phyloP scores from a whole-genome alignment of 306 rosid genomes.

The Lathyrus sativus region DNA sequence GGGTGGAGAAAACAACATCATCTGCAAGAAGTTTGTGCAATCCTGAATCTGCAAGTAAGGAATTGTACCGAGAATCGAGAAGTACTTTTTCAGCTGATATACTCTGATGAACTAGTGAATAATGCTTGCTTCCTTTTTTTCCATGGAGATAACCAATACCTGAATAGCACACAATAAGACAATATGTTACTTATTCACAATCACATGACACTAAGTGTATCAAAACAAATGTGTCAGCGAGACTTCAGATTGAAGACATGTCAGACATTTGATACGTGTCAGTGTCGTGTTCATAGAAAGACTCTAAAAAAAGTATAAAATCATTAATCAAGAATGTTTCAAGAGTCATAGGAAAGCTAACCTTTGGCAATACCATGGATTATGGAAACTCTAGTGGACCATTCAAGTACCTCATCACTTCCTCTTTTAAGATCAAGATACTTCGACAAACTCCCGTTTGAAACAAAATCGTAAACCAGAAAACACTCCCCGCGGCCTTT shows the following conservation, averaged over 20 bases:
- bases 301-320: neutral
- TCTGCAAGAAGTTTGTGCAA: slow-evolving; percentile 87
- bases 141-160: slow-evolving; percentile 77
- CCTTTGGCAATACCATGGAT: slow-evolving; percentile 83
- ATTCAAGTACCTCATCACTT: slow-evolving; percentile 54
- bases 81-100: slow-evolving; percentile 78
- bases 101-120: slow-evolving; percentile 64
- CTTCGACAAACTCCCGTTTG: slow-evolving; percentile 62
- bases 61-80: slow-evolving; percentile 57
- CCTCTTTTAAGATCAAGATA: slow-evolving; percentile 61
- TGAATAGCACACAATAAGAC: slow-evolving; percentile 38
- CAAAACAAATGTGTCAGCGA: neutral
- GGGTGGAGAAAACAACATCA: slow-evolving; percentile 70
- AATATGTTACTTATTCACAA: neutral
- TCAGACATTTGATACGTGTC: neutral
- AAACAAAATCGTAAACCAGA: slow-evolving; percentile 67
- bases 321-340: neutral
- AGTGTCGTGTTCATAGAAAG: neutral
- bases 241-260: neutral
- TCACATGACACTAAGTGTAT: neutral
- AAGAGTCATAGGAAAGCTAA: slow-evolving; percentile 35
- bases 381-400: slow-evolving; percentile 82
- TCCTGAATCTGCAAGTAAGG: slow-evolving; percentile 71
- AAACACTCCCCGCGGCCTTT: slow-evolving; percentile 82
- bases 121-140: slow-evolving; percentile 45